Evolutionary conservation across 1,139 yeast species (phyloP), one percentile per base, ranked within the genome.

Genomic region (Yarrowia galli): DNA sequence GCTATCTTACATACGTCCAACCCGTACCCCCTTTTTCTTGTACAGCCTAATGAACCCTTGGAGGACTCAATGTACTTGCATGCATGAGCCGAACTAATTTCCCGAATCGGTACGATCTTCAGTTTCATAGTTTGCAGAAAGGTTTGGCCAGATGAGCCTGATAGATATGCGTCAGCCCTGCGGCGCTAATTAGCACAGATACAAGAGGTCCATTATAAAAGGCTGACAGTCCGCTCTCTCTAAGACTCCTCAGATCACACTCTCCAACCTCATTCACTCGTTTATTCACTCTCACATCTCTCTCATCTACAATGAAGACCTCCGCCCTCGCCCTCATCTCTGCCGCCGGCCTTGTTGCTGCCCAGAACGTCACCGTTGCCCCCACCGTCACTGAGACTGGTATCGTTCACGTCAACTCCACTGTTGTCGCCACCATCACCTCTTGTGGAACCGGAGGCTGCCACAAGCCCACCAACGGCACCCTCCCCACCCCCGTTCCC

Each of bases 401-500:
- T 43, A 32, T 43, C 43, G 64, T 32, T 7, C 38, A 38, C 42
- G 42, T 40, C 51, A 58, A 58, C 64, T 58, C 64, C 40, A 58
- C 64, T n/a, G 64, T 58, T 10, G 36, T 40, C 20, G 64, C 64
- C 32, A 58, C 64, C 40, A 43, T 58, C 64, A 58, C 64, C 64
- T 58, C 64, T 58, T 58, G 64, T 42, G 64, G 49, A 20, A 56
- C 64, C 38, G 64, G 64, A 15, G 51, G 49, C 22, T 43, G 49
- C 64, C 51, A 43, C 64, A 9, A 15, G 15, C 64, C 64, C 51
- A 58, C 64, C 49, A 58, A 58, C 64, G 64, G 51, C 20, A 58
- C 64, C 10, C 40, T 42, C 51, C 64, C 64, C 51, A 43, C 51
- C 51, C 28, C 40, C 51, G 40, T 43, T 28, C 64, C 64, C 51